Conservation (phyloP, 139 green algal genomes). For the Picochlorum costavermella region DNA sequence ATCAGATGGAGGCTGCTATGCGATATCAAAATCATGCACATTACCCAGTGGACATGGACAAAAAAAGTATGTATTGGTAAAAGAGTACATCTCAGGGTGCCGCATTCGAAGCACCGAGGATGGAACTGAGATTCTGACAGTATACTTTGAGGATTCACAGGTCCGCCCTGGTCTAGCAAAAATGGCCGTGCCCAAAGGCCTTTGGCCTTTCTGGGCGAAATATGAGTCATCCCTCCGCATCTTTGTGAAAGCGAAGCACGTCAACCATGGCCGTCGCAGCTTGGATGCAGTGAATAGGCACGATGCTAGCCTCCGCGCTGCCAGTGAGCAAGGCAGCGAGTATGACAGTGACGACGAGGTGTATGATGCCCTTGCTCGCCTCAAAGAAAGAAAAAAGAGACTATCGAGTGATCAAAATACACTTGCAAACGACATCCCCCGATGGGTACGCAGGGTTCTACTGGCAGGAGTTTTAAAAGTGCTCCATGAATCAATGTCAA, state of each 20-base stretch:
- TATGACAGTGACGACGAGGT: constrained; percentile 13
- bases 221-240: constrained; percentile 33
- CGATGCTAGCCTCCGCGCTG: neutral
- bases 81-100: constrained; percentile 40
- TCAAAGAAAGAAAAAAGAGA: constrained; percentile 6
- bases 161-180: constrained; percentile 49
- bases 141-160: constrained; percentile 68
- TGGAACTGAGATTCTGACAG: constrained; percentile 46
- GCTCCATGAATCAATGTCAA: neutral
- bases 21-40: constrained; percentile 10
- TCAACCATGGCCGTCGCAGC: neutral
- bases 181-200: constrained; percentile 55
- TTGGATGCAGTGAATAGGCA: neutral
- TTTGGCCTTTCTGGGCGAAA: constrained; percentile 55
- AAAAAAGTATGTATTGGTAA: constrained; percentile 35
- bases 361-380: neutral
- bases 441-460: constrained; percentile 1
- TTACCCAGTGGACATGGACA: neutral
- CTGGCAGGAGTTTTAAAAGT: constrained; percentile 10
- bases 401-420: too few species aligned
- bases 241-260: constrained; percentile 6
- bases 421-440: neutral
- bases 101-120: constrained; percentile 28
- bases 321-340: neutral
- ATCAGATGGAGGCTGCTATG: constrained; percentile 53